Evolutionary conservation across 2,329 filamentous ascomycete species (phyloP).

Genomic region (Coleophoma crateriformis): DNA sequence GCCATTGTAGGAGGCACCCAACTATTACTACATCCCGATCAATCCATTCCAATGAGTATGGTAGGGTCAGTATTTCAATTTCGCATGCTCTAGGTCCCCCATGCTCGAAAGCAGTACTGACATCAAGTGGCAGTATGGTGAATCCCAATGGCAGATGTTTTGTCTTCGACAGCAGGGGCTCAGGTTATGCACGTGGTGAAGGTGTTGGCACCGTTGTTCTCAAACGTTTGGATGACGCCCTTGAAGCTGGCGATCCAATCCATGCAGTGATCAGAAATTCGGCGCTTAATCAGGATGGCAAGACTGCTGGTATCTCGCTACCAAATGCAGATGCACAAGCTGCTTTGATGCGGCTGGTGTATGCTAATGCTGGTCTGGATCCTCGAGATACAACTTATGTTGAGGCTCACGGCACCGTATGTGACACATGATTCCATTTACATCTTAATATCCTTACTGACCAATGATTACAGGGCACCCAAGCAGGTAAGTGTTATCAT

Average conservation of each 20-base stretch:
- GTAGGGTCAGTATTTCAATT: not conserved
- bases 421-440: not conserved
- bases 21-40: constrained; percentile 2
- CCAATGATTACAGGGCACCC: not conserved
- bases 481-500: not conserved
- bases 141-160: constrained; percentile 24
- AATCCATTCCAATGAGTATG: constrained; percentile 1
- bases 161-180: constrained; percentile 31
- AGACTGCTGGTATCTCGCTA: constrained; percentile 35
- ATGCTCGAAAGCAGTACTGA: not conserved
- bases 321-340: constrained; percentile 31
- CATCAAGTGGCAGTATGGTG: constrained; percentile 14
- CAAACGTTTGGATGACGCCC: constrained; percentile 34
- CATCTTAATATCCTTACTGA: not conserved
- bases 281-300: constrained; percentile 37
- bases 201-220: constrained; percentile 34
- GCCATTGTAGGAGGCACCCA: constrained; percentile 5
- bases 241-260: constrained; percentile 35
- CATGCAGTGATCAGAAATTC: constrained; percentile 34
- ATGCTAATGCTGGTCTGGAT: constrained; percentile 14
- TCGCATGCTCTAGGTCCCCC: not conserved
- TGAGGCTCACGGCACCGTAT: constrained; percentile 13
- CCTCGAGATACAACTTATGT: constrained; percentile 7
- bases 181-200: constrained; percentile 42
- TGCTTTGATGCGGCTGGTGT: constrained; percentile 23